These are phyloP conservation scores for Phytophthora cryptogea DNA, from an alignment of 352 stramenopile genomes.

Conservation along the genomic window DNA sequence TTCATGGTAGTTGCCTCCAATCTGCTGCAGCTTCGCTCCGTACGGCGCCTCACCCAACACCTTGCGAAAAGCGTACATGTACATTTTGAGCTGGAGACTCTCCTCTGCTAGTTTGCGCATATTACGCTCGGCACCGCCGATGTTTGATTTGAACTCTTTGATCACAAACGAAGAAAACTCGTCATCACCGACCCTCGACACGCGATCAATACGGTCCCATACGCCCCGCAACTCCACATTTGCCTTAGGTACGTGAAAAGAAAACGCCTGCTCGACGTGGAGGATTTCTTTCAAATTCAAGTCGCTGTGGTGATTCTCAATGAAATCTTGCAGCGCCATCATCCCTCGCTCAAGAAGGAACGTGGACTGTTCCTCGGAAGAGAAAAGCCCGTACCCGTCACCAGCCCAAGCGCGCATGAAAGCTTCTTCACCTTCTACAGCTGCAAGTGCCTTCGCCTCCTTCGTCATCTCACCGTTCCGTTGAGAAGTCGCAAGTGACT, in stretches of 20 bases:
- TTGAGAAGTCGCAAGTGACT: constrained; percentile 22
- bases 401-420: constrained; percentile 34
- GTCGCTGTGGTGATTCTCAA: constrained; percentile 37
- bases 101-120: constrained; percentile 55
- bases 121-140: constrained; percentile 53
- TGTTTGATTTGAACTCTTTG: constrained; percentile 87
- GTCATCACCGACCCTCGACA: constrained; percentile 5
- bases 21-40: constrained; percentile 65
- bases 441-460: constrained; percentile 17
- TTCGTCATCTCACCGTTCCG: constrained; percentile 4
- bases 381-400: constrained; percentile 47
- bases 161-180: constrained; percentile 44
- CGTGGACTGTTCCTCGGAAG: constrained; percentile 36
- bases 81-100: constrained; percentile 85
- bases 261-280: constrained; percentile 69
- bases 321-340: constrained; percentile 49
- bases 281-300: constrained; percentile 39
- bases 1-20: constrained; percentile 38
- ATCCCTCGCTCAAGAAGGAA: constrained; percentile 44
- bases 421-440: constrained; percentile 27
- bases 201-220: constrained; percentile 76
- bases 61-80: constrained; percentile 77
- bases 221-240: constrained; percentile 68
- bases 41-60: constrained; percentile 56
- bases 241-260: constrained; percentile 47